These are phyloP conservation scores for Aquilaria sinensis DNA, from an alignment of 345 rosid species.

Conservation along the genomic window DNA sequence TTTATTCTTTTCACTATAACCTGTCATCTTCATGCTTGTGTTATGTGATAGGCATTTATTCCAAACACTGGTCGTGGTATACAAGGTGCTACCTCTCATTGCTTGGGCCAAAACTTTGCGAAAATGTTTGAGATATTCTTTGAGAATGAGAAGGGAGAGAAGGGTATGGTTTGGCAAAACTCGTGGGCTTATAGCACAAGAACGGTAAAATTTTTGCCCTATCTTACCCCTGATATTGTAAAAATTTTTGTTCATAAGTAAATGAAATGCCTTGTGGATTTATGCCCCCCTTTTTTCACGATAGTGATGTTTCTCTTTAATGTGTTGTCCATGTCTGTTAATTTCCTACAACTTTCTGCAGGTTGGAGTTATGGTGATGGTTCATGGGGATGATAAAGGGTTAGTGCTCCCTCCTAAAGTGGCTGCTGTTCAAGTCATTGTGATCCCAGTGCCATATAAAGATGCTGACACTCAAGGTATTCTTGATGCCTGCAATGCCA, in stretches of 20 bases:
- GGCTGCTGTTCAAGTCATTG: conserved; percentile 79
- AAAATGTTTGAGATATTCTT: conserved; percentile 92
- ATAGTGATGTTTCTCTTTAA: neutral
- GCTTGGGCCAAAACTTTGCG: conserved; percentile 94
- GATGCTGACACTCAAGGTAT: conserved; percentile 88
- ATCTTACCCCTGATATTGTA: conserved; percentile 2
- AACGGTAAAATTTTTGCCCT: conserved; percentile 35
- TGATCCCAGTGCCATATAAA: conserved; percentile 90
- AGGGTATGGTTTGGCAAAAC: conserved; percentile 94
- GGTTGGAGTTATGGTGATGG: conserved; percentile 99
- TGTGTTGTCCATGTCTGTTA: neutral
- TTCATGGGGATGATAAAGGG: conserved; percentile 92
- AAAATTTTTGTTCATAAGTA: neutral
- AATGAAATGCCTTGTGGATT: no score
- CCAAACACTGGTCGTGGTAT: conserved; percentile 97
- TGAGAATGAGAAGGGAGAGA: conserved; percentile 93
- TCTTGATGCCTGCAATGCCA: conserved; percentile 73
- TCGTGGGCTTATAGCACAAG: conserved; percentile 99
- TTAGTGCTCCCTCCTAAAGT: conserved; percentile 90
- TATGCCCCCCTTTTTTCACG: neutral
- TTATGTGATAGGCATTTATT: conserved; percentile 69
- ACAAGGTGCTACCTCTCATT: conserved; percentile 99
- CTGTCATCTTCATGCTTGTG: conserved; percentile 1
- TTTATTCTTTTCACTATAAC: neutral
- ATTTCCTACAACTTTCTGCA: conserved; percentile 17